A percentile compares a stretch with the other conserved stretches of the same genome.
Evolutionary conservation across 805 yeast genomes (phyloP).

Genomic region (Zygoascus flipseniorum): DNA sequence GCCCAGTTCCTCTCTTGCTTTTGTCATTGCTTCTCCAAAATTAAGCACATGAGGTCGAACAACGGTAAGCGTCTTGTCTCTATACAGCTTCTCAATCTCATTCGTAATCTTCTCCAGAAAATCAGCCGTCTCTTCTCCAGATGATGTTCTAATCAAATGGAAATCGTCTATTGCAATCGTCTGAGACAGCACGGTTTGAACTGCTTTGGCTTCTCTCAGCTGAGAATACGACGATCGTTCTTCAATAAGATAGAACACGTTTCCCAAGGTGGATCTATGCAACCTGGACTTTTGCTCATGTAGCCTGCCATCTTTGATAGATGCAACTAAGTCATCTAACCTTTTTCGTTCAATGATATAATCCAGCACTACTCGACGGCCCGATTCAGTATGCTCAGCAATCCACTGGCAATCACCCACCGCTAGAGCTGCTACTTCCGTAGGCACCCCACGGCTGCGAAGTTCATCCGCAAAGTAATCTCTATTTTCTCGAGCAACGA

Average conservation of each 20-base stretch:
- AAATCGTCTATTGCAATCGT: conserved; percentile 60
- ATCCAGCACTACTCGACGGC: conserved; percentile 61
- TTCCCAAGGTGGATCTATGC: conserved; percentile 54
- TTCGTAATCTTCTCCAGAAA: conserved; percentile 46
- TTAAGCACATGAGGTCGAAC: conserved; percentile 44
- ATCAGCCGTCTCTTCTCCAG: conserved; percentile 65
- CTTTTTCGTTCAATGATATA: conserved; percentile 87
- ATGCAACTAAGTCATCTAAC: conserved; percentile 71
- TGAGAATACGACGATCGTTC: conserved; percentile 31
- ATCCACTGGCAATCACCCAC: conserved; percentile 91
- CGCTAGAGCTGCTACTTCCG: conserved; percentile 51
- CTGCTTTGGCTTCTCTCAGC: conserved; percentile 36
- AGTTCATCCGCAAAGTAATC: conserved; percentile 59
- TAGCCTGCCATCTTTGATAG: conserved; percentile 84
- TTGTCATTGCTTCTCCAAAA: conserved; percentile 37
- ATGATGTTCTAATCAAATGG: conserved; percentile 56
- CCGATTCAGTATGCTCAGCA: conserved; percentile 54
- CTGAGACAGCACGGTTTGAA: conserved; percentile 68
- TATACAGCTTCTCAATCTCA: conserved; percentile 35
- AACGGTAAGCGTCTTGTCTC: conserved; percentile 29
- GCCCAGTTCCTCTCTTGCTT: conserved; percentile 10
- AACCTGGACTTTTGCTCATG: conserved; percentile 79
- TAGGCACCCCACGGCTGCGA: conserved; percentile 37
- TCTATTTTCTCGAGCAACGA: conserved; percentile 45
- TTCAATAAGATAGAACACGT: conserved; percentile 73